Conservation (phyloP, 768 basidiomycete species). For the Galerina marginata region DNA sequence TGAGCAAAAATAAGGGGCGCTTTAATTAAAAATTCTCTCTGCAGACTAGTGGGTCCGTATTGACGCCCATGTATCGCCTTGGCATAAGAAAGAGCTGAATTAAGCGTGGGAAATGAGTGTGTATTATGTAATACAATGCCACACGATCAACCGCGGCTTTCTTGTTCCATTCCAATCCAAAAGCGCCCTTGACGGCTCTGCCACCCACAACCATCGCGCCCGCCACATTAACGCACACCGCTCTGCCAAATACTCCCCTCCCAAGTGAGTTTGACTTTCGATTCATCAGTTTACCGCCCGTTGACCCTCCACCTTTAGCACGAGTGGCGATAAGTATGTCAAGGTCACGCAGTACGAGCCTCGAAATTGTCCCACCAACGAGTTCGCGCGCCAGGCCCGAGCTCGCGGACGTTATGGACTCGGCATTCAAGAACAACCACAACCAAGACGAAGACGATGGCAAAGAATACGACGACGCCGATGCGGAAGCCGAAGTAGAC, state of each 20-base stretch:
- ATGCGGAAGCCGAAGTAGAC: slow-evolving; percentile 36
- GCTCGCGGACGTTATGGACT: slow-evolving; percentile 38
- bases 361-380: slow-evolving; percentile 40
- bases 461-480: slow-evolving; percentile 28
- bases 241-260: not conserved
- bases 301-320: slow-evolving; percentile 10
- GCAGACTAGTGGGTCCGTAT: slow-evolving; percentile 15
- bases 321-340: slow-evolving; percentile 30
- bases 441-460: slow-evolving; percentile 24
- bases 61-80: slow-evolving; percentile 16
- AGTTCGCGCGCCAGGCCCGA: slow-evolving; percentile 30
- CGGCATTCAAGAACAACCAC: slow-evolving; percentile 34
- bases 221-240: slow-evolving; percentile 11
- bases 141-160: slow-evolving; percentile 6
- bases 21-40: not conserved
- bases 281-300: not conserved
- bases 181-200: slow-evolving; percentile 13
- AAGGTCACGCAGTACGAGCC: slow-evolving; percentile 40
- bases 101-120: slow-evolving; percentile 6
- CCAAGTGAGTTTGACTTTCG: not conserved
- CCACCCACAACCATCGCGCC: slow-evolving; percentile 2
- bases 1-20: too few species aligned
- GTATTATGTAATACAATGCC: slow-evolving; percentile 16
- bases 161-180: slow-evolving; percentile 15
- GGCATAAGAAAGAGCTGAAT: not conserved